Evolutionary conservation across 139 green algal species (phyloP), one percentile per base, ranked within the genome.

Genomic region (Medakamo hakoo): DNA sequence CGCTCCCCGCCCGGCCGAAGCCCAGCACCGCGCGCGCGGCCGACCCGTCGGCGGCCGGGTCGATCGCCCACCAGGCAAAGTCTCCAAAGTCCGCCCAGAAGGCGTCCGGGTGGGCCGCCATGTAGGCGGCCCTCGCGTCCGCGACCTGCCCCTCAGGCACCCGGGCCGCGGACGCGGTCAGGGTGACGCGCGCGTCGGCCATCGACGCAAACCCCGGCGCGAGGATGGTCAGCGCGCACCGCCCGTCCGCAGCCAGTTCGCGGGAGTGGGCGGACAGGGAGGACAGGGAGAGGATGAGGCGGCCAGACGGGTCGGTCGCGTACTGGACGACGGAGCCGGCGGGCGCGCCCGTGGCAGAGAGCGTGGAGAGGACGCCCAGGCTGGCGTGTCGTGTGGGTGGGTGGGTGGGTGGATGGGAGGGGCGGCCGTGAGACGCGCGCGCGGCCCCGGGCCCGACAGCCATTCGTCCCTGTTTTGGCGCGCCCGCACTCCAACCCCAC

Each of bases 51-150:
- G 84, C 71, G 66, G 89, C 73, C 2, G 70, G 62, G 56, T 84
- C 86, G 62, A 74, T 77, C 9, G 60, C 56, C 63, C 77, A 80
- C 30, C 69, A 82, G 23, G 59, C 60, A 71, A 93, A 89, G 73
- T 93, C 84, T 0, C 73, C 80, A 76, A 90, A 89, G 62, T 93
- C 86, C 3, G 91, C 77, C 68, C 82, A 94, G 58, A 92, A 94
- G 20, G 82, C 82, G 31, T 80, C 65, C 4, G 86, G 83, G 67
- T 94, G 79, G 63, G 82, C 81, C 30, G 67, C 65, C 16, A 87
- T 65, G 75, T 81, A 93, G 3, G 70, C 24, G 31, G 78, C 71
- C 25, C 77, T 71, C 18, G 74, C 71, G 14, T 62, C 67, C 21
- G 71, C 59, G 21, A 55, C 32, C 30, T 87, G 78, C 2, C 24